Conservation (phyloP, 2,329 filamentous ascomycete species). For the Neopestalotiopsis rosae region DNA sequence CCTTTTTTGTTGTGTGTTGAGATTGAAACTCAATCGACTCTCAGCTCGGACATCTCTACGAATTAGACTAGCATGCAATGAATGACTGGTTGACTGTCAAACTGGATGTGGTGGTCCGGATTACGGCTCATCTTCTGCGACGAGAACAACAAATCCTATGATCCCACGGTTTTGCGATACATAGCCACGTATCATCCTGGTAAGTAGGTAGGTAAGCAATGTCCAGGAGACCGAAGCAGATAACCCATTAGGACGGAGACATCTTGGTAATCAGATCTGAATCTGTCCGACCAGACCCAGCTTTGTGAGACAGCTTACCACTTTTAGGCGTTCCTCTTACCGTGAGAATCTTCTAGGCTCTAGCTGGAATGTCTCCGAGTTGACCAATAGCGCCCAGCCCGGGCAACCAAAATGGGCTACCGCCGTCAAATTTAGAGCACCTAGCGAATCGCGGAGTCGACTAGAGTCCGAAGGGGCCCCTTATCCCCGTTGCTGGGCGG, state of each 20-base stretch:
- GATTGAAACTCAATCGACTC: background rate
- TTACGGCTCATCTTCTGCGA: too few relatives aligned
- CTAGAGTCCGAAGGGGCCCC: constrained; percentile 3
- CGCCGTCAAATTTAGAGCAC: background rate
- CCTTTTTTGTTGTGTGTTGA: background rate
- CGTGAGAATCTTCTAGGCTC: background rate
- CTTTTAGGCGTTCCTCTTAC: background rate
- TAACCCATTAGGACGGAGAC: background rate
- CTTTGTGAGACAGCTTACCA: constrained; percentile 1
- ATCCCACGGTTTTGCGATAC: too few relatives aligned
- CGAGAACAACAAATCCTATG: too few relatives aligned
- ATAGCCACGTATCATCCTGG: too few relatives aligned
- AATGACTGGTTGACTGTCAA: too few relatives aligned
- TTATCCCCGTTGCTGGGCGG: constrained; percentile 2
- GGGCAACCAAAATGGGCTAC: background rate
- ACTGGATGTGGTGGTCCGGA: too few relatives aligned
- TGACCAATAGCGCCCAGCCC: background rate
- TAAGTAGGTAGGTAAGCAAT: too few relatives aligned
- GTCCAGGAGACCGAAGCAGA: too few relatives aligned
- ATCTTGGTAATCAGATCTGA: constrained; percentile 10
- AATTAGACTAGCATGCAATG: too few relatives aligned
- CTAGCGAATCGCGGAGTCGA: background rate
- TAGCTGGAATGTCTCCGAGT: constrained; percentile 7
- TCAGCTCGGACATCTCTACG: background rate
- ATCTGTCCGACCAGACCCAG: background rate